These are phyloP conservation scores for Stemphylium vesicarium DNA, from an alignment of 2,329 filamentous ascomycete genomes.

Conservation along the genomic window DNA sequence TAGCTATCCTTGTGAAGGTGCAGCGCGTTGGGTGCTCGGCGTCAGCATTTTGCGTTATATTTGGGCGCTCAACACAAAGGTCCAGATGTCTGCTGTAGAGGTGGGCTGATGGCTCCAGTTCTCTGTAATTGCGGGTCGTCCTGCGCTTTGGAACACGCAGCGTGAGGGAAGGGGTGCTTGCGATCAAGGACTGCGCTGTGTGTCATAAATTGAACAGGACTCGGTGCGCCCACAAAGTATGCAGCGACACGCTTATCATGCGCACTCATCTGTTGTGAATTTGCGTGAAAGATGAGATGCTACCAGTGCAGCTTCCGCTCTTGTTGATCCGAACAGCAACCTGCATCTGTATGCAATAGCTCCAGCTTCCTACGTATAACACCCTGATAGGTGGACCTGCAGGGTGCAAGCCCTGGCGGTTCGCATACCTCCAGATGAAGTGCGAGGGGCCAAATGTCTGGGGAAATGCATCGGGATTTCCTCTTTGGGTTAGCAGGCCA, in stretches of 20 bases:
- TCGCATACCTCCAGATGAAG: conserved; percentile 20
- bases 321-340: conserved; percentile 16
- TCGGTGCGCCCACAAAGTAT: conserved; percentile 1
- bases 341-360: conserved; percentile 5
- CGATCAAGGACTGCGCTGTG: not conserved
- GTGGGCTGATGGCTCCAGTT: conserved; percentile 2
- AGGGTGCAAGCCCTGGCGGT: conserved; percentile 19
- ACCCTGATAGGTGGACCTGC: conserved; percentile 25
- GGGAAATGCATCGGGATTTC: conserved; percentile 26
- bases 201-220: not conserved
- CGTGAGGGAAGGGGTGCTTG: too few species aligned
- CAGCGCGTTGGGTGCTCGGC: conserved; percentile 12
- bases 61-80: conserved; percentile 7
- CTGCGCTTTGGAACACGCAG: not conserved
- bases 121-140: not conserved
- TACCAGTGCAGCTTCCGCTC: conserved; percentile 7
- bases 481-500: conserved; percentile 16
- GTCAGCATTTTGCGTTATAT: conserved; percentile 20
- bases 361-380: not conserved
- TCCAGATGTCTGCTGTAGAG: conserved; percentile 1
- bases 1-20: conserved; percentile 12
- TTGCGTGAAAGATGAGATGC: not conserved
- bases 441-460: conserved; percentile 18
- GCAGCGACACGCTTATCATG: conserved; percentile 1
- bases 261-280: conserved; percentile 1